These are phyloP conservation scores for Triangularia verruculosa DNA, from an alignment of 2,329 filamentous ascomycete species.

Conservation along the genomic window DNA sequence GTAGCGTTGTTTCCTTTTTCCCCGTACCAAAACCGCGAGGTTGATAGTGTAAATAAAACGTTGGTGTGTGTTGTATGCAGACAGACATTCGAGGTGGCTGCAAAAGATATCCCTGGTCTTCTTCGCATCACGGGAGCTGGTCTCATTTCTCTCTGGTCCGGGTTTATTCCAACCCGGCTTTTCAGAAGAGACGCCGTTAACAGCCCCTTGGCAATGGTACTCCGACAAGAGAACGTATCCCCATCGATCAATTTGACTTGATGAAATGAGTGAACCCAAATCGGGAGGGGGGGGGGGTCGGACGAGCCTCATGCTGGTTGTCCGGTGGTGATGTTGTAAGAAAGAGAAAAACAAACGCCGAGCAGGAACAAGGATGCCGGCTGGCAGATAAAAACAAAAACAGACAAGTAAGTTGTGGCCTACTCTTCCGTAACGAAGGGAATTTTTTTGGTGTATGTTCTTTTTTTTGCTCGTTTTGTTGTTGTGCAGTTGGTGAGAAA, in stretches of 20 bases:
- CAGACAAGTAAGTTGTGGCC: not conserved
- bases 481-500: not conserved
- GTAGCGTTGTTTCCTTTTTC: not conserved
- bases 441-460: not conserved
- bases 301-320: not conserved
- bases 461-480: not conserved
- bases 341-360: not conserved
- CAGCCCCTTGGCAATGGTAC: not conserved
- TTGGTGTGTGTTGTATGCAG: not conserved
- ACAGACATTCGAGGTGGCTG: not conserved
- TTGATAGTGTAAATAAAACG: not conserved
- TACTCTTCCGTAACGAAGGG: not conserved
- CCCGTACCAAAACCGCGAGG: not conserved
- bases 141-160: not conserved
- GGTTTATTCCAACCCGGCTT: not conserved
- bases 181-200: not conserved
- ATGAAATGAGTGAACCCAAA: not conserved
- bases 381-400: not conserved
- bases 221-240: not conserved
- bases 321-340: not conserved
- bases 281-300: not conserved
- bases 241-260: not conserved
- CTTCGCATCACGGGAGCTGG: not conserved
- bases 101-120: not conserved
- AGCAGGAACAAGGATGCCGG: not conserved